A percentile compares a stretch with the other conserved stretches of the same genome.
phyloP scores from a whole-genome alignment of 257 asterid genomes.

The Ilex asprella region DNA sequence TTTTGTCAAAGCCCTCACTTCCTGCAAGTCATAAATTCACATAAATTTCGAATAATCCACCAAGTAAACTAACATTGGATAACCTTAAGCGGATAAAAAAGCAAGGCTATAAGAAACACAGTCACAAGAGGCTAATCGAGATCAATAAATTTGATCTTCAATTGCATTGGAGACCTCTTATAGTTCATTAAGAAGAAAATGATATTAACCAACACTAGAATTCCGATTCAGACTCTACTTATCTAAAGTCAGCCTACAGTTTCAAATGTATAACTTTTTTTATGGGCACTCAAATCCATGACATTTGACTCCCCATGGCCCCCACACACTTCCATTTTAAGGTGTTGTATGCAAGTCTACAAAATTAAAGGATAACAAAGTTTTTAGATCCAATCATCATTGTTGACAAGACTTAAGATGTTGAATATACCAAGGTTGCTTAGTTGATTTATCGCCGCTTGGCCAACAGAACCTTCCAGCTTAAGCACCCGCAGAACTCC shows the following conservation, averaged over 20 bases:
- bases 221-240: no score
- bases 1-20: constrained; percentile 53
- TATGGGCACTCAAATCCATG: background rate
- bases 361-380: background rate
- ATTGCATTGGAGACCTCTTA: no score
- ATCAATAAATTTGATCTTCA: no score
- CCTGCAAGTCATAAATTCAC: constrained; percentile 40
- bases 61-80: background rate
- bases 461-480: constrained; percentile 75
- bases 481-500: constrained; percentile 85
- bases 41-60: background rate
- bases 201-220: no score
- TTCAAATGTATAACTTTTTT: background rate
- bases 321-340: background rate
- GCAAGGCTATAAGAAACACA: no score
- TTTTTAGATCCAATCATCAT: background rate
- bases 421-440: constrained; percentile 71
- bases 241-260: background rate
- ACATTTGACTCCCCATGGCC: background rate
- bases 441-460: constrained; percentile 74
- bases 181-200: no score
- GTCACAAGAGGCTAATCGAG: no score
- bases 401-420: background rate
- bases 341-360: background rate
- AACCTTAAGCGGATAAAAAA: no score